These are phyloP conservation scores for Phaseolus lunatus DNA, from an alignment of 306 rosid species.

Conservation along the genomic window DNA sequence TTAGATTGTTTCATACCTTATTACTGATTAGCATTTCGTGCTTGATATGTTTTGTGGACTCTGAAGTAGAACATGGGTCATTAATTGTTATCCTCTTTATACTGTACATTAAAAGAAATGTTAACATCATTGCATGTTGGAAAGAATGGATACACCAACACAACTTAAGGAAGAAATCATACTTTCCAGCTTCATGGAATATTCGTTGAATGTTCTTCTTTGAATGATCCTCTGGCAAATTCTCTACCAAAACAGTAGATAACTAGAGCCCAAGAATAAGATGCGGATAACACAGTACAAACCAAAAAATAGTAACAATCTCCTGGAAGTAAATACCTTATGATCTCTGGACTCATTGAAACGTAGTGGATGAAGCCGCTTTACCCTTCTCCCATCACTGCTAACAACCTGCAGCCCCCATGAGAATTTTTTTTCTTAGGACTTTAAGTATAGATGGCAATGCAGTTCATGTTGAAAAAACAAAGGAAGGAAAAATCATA, in stretches of 20 bases:
- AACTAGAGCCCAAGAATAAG: constrained; percentile 72
- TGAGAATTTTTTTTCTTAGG: constrained; percentile 19
- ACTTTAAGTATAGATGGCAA: constrained; percentile 44
- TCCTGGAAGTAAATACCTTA: constrained; percentile 66
- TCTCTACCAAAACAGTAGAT: constrained; percentile 92
- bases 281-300: constrained; percentile 27
- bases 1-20: constrained; percentile 61
- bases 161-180: constrained; percentile 36
- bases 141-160: constrained; percentile 29
- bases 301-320: constrained; percentile 21
- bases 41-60: constrained; percentile 62
- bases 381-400: constrained; percentile 82
- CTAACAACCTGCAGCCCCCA: constrained; percentile 73
- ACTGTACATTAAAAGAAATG: constrained; percentile 55
- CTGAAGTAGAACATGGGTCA: constrained; percentile 64
- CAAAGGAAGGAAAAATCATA: constrained; percentile 50
- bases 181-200: constrained; percentile 92
- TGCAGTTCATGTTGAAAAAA: constrained; percentile 31
- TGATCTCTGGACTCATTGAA: constrained; percentile 64
- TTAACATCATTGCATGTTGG: constrained; percentile 29
- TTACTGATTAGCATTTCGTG: constrained; percentile 60
- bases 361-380: constrained; percentile 74
- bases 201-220: constrained; percentile 73
- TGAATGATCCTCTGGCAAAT: constrained; percentile 89
- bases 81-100: constrained; percentile 67